Evolutionary conservation across 2,329 filamentous ascomycete genomes (phyloP).

Genomic region (Cordyceps javanica): DNA sequence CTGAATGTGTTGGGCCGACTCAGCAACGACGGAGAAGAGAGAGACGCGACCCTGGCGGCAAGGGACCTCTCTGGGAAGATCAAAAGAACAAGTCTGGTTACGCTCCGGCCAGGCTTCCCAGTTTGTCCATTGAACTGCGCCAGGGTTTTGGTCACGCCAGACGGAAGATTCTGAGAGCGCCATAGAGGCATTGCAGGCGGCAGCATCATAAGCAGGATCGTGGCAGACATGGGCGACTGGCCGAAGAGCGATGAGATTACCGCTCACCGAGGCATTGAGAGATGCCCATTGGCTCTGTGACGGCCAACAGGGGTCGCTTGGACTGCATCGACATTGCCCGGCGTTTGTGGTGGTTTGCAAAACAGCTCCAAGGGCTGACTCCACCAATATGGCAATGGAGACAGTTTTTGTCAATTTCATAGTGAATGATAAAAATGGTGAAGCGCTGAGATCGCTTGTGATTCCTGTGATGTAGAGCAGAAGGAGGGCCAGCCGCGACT

Average conservation of each 20-base stretch:
- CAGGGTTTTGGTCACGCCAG: constrained; percentile 30
- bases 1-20: constrained; percentile 28
- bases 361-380: not conserved
- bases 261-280: constrained; percentile 44
- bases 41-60: constrained; percentile 31
- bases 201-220: constrained; percentile 34
- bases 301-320: constrained; percentile 48
- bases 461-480: not conserved
- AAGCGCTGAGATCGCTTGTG: not conserved
- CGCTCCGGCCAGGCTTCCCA: constrained; percentile 32
- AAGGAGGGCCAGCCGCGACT: not conserved
- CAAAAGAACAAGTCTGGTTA: constrained; percentile 31
- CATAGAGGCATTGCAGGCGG: constrained; percentile 31
- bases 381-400: not conserved
- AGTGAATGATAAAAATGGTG: not conserved
- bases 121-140: constrained; percentile 30
- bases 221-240: constrained; percentile 48
- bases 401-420: not conserved
- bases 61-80: constrained; percentile 17
- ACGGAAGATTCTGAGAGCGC: constrained; percentile 23
- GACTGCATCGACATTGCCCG: constrained; percentile 37
- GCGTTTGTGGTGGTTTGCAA: not conserved
- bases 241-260: constrained; percentile 41
- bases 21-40: constrained; percentile 28
- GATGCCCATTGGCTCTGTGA: constrained; percentile 33